Percentiles rank a stretch among this genome's conserved stretches.
Conservation (phyloP, 768 basidiomycete genomes). For the Vararia minispora region DNA sequence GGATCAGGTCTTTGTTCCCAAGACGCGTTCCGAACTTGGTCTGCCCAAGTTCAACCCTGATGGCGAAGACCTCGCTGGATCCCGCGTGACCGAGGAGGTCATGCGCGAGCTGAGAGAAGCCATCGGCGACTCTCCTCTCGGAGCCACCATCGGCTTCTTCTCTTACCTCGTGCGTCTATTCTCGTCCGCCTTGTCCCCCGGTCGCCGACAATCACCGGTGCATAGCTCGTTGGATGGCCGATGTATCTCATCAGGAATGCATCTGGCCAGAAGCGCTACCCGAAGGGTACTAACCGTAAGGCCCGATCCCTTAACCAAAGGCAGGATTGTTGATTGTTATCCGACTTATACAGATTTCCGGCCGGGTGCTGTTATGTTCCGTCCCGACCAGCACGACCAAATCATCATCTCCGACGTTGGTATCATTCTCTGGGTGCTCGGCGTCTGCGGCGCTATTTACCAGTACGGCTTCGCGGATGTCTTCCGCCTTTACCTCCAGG, state of each 20-base stretch:
- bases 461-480: slow-evolving; percentile 60
- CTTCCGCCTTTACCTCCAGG: slow-evolving; percentile 70
- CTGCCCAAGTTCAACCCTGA: slow-evolving; percentile 55
- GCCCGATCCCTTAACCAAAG: too few species aligned
- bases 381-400: slow-evolving; percentile 66
- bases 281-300: slow-evolving; percentile 69
- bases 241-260: slow-evolving; percentile 75
- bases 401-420: slow-evolving; percentile 80
- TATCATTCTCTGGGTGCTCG: slow-evolving; percentile 59
- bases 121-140: slow-evolving; percentile 83
- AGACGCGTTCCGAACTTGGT: slow-evolving; percentile 67
- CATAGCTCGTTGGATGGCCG: slow-evolving; percentile 75
- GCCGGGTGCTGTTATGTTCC: slow-evolving; percentile 71
- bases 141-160: slow-evolving; percentile 39
- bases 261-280: slow-evolving; percentile 78
- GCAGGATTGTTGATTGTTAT: too few species aligned
- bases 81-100: slow-evolving; percentile 53
- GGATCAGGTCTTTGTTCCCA: slow-evolving; percentile 93
- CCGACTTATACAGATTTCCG: slow-evolving; percentile 59
- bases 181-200: neutral
- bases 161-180: slow-evolving; percentile 44
- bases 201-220: neutral
- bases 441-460: slow-evolving; percentile 42
- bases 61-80: slow-evolving; percentile 54
- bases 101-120: slow-evolving; percentile 74